A percentile compares a stretch with the other conserved stretches of the same genome.
Conservation (phyloP, 1,139 yeast species). For the Magnusiomyces suaveolens region DNA sequence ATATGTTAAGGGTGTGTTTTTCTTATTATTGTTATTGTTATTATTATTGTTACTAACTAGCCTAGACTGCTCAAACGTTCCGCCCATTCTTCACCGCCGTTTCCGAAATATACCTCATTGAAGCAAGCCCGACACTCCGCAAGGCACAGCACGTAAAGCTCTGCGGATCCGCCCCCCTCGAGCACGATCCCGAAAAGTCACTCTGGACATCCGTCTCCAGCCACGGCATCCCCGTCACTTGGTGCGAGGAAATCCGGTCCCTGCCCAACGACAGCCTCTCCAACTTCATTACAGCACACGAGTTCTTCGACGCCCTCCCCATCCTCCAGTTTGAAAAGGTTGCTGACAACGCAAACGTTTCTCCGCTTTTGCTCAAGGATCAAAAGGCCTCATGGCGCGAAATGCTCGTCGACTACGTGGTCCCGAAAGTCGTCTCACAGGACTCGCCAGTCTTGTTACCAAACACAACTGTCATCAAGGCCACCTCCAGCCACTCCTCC, state of each 20-base stretch:
- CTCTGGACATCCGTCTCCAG: constrained; percentile 32
- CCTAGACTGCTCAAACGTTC: constrained; percentile 24
- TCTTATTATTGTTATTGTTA: constrained; percentile 38
- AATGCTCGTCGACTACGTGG: constrained; percentile 49
- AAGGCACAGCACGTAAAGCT: constrained; percentile 46
- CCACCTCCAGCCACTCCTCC: constrained; percentile 13
- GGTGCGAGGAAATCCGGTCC: constrained; percentile 67
- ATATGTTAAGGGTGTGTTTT: constrained; percentile 38
- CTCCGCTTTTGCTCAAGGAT: constrained; percentile 15
- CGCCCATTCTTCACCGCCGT: constrained; percentile 25
- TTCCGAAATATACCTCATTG: constrained; percentile 48
- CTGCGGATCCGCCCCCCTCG: constrained; percentile 34
- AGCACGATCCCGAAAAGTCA: constrained; percentile 30
- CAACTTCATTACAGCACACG: constrained; percentile 70
- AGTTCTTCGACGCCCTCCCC: constrained; percentile 81
- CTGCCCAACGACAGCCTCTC: constrained; percentile 35
- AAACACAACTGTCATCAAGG: constrained; percentile 21
- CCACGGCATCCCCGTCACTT: constrained; percentile 48
- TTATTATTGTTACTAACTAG: constrained; percentile 10
- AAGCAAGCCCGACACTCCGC: constrained; percentile 61
- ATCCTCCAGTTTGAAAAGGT: constrained; percentile 60
- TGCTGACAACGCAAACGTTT: constrained; percentile 20
- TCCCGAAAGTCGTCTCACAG: constrained; percentile 16
- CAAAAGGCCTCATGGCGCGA: constrained; percentile 63
- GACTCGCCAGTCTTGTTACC: constrained; percentile 24